Percentiles rank a stretch among this genome's conserved stretches.
These are phyloP conservation scores for Apophysomyces elegans DNA, from an alignment of 371 early-diverging fungal species.

Conservation along the genomic window DNA sequence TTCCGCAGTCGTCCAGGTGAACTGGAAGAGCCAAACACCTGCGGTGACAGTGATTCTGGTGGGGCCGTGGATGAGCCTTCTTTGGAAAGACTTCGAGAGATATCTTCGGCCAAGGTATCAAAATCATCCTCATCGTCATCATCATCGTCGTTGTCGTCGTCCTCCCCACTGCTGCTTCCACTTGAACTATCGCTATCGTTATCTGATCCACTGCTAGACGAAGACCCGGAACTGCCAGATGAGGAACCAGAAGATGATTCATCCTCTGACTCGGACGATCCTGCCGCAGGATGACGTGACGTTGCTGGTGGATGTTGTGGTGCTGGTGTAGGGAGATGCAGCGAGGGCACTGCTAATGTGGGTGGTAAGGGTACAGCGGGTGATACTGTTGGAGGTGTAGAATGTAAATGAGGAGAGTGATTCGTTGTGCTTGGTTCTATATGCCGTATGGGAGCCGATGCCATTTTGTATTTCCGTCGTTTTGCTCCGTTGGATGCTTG, in stretches of 20 bases:
- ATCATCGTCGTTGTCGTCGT: conserved; percentile 18
- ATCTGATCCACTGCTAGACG: conserved; percentile 14
- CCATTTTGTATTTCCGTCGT: conserved; percentile 20
- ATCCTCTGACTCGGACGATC: not conserved
- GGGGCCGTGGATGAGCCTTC: conserved; percentile 3
- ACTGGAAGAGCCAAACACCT: conserved; percentile 1
- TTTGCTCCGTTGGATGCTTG: not conserved
- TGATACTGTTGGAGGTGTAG: conserved; percentile 1
- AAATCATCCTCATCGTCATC: conserved; percentile 23
- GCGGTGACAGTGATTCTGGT: conserved; percentile 11
- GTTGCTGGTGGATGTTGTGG: not conserved
- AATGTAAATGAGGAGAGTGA: not conserved
- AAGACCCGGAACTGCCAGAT: conserved; percentile 9
- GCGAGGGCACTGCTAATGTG: conserved; percentile 8
- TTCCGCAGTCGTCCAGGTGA: conserved; percentile 6
- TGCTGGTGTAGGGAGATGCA: conserved; percentile 3
- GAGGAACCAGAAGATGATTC: conserved; percentile 18
- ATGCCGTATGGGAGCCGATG: conserved; percentile 22
- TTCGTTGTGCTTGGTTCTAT: conserved; percentile 14
- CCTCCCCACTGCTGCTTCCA: conserved; percentile 13
- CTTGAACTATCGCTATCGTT: conserved; percentile 16
- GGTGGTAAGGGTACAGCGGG: conserved; percentile 1
- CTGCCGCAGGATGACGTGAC: not conserved
- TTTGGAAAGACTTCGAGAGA: conserved; percentile 14
- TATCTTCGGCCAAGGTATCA: conserved; percentile 18